Evolutionary conservation across 2,329 filamentous ascomycete species (phyloP).

Genomic region (Stenocarpella maydis): DNA sequence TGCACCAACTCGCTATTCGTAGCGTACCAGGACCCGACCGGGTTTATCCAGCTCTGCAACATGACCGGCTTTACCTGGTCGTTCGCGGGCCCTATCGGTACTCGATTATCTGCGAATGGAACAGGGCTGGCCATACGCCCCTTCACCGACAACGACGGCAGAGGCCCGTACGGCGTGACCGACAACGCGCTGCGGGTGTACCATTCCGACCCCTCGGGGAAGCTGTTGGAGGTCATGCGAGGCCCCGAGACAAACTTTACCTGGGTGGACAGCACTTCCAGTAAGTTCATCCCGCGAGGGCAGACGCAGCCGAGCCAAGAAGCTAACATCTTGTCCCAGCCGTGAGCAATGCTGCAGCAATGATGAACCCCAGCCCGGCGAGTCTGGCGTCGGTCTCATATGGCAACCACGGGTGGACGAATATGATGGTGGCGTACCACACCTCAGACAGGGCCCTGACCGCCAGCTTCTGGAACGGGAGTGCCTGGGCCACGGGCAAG

Average conservation of each 20-base stretch:
- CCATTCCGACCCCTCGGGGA: background rate
- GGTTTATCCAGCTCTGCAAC: constrained; percentile 11
- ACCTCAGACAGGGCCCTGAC: constrained; percentile 2
- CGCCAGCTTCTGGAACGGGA: constrained; percentile 2
- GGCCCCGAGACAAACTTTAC: constrained; percentile 23
- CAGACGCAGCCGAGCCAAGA: background rate
- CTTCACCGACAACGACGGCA: constrained; percentile 10
- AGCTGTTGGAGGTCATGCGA: constrained; percentile 3
- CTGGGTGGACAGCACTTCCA: constrained; percentile 3
- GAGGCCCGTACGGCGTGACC: background rate
- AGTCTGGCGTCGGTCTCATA: constrained; percentile 20
- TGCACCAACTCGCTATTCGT: constrained; percentile 23
- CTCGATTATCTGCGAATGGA: background rate
- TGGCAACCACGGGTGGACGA: constrained; percentile 20
- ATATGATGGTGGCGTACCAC: constrained; percentile 22
- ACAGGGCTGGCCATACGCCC: constrained; percentile 15
- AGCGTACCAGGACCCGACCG: constrained; percentile 13
- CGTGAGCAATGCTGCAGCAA: background rate
- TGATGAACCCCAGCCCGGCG: constrained; percentile 18
- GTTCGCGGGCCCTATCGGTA: background rate
- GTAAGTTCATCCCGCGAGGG: background rate
- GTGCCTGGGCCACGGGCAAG: background rate
- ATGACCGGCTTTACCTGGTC: constrained; percentile 22
- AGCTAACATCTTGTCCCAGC: constrained; percentile 10
- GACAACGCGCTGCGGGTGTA: constrained; percentile 10